A percentile compares a stretch with the other conserved stretches of the same genome.
Evolutionary conservation across 345 rosid genomes (phyloP).

Genomic region (Schrenkiella parvula): DNA sequence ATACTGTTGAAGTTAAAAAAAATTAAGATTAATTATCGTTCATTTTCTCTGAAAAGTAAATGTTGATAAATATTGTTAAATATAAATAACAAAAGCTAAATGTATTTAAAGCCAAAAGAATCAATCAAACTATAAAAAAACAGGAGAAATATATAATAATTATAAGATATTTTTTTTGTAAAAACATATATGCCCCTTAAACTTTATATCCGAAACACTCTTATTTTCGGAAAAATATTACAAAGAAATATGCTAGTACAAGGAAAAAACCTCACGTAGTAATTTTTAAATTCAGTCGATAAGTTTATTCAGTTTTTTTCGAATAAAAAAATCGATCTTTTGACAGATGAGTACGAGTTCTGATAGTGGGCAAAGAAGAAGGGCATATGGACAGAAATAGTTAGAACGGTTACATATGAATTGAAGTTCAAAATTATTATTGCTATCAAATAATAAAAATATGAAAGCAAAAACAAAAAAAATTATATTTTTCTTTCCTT

Average conservation of each 20-base stretch:
- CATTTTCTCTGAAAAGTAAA: background rate
- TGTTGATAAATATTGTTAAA: background rate
- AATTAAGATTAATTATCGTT: too few species aligned
- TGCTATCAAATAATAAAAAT: background rate
- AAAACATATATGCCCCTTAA: background rate
- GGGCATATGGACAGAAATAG: background rate
- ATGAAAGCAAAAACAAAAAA: background rate
- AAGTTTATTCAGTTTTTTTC: background rate
- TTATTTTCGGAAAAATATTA: background rate
- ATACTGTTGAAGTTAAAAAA: too few species aligned
- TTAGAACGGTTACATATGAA: background rate
- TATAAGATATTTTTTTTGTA: too few species aligned
- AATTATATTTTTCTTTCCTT: background rate
- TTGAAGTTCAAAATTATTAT: background rate
- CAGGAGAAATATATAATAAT: background rate
- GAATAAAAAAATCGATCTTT: background rate
- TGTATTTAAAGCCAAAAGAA: background rate
- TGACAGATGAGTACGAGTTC: background rate
- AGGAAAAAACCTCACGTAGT: background rate
- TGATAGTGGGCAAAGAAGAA: background rate
- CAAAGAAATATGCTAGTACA: background rate
- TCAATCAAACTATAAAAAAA: background rate
- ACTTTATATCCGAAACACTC: background rate
- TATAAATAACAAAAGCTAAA: background rate
- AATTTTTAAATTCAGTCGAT: background rate